phyloP scores from a whole-genome alignment of 495 filamentous ascomycete species.

The Cercophora scortea region DNA sequence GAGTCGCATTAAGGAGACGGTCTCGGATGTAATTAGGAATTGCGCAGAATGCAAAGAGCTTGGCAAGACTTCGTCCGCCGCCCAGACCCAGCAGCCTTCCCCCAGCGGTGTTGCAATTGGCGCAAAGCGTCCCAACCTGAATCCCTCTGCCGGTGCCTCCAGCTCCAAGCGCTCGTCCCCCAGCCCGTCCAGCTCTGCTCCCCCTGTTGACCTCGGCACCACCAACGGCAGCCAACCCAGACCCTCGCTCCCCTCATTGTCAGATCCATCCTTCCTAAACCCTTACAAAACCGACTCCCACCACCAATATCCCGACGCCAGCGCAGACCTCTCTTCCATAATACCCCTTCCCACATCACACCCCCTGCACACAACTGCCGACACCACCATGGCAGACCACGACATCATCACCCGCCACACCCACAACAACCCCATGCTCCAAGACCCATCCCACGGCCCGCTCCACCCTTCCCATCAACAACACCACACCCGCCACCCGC shows the following conservation, averaged over 20 bases:
- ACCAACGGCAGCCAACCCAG: not conserved
- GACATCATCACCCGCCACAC: not conserved
- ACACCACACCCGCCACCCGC: conserved; percentile 9
- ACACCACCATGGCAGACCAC: conserved; percentile 9
- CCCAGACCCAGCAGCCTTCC: conserved; percentile 9
- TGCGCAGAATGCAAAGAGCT: conserved; percentile 85
- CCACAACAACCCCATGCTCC: conserved; percentile 1
- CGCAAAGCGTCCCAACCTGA: conserved; percentile 18
- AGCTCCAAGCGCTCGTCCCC: conserved; percentile 23
- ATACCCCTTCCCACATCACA: conserved; percentile 8
- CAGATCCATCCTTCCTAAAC: conserved; percentile 15
- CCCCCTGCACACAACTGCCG: conserved; percentile 1
- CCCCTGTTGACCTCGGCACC: not conserved
- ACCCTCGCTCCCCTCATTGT: conserved; percentile 19
- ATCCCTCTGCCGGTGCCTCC: conserved; percentile 8
- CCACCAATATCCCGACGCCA: conserved; percentile 27
- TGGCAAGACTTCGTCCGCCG: conserved; percentile 40
- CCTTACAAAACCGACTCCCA: conserved; percentile 10
- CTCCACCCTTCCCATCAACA: conserved; percentile 11
- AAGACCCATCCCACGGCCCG: not conserved
- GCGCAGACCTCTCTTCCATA: conserved; percentile 29
- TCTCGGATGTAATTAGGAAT: conserved; percentile 86
- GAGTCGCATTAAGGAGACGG: conserved; percentile 98
- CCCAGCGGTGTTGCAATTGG: conserved; percentile 4
- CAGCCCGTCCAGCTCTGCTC: conserved; percentile 4